Evolutionary conservation across 2,329 filamentous ascomycete genomes (phyloP), one percentile per base, ranked within the genome.

Genomic region (Venturiaceae sp.): DNA sequence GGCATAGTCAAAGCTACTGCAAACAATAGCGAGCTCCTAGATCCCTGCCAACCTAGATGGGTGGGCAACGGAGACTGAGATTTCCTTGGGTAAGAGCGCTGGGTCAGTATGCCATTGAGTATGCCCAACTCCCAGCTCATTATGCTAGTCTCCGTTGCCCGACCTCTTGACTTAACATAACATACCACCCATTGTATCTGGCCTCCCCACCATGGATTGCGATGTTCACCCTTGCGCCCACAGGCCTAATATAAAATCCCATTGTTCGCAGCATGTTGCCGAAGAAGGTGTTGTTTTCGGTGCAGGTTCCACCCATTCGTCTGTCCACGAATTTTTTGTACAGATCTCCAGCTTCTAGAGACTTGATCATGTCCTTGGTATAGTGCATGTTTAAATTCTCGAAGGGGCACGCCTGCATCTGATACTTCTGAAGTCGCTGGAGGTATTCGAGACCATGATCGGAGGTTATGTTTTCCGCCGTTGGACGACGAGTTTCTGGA

Each of bases 201-300:
- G 34, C 58, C 6, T 34, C 56, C 53, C 23, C 58, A 19, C 21
- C 26, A 58, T n/a, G 23, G 13, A 21, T 30, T 14, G 16, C 53
- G n/a, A 19, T 3, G 16, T 32, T 9, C 63, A 62, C 54, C 16
- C 74, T 65, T 4, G 68, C 74, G 6, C 71, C 75, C 16, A 67
- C 72, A 37, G 71, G 70, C 44, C 70, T 71, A n/a, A 77, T 60
- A 21, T 67, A 66, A 62, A 77, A 83, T 0, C 81, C 81, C 37
- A 84, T 64, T 0, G 74, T 77, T 46, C 74, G 71, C 53, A 84
- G 65, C 16, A 83, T 69, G 2, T 73, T 76, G 5, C 73, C 75
- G 60, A 84, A 78, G 41, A 84, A 69, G 3, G 69, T 68, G 47
- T 82, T 83, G 62, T 78, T 81, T 66, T 84, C 81, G 80, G 84